A percentile compares a stretch with the other conserved stretches of the same genome.
Evolutionary conservation across 108 stramenopile genomes (phyloP).

Genomic region (Mayamaea pseudoterrestris): DNA sequence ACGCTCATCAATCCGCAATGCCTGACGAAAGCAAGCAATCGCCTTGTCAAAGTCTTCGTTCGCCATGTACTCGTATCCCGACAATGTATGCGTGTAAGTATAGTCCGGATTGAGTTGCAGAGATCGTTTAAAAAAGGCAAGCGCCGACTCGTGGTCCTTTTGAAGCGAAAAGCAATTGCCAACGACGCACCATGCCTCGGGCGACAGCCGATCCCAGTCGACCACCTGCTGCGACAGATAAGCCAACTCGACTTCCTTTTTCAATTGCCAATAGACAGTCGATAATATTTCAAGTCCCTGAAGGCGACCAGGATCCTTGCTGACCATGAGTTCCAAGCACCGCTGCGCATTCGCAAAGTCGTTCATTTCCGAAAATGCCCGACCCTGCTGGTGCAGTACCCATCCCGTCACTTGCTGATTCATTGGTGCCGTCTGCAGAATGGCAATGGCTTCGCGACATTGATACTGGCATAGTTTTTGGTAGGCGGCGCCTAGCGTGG

Average conservation of each 20-base stretch:
- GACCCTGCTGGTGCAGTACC: conserved; percentile 88
- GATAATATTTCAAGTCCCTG: conserved; percentile 87
- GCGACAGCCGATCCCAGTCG: conserved; percentile 75
- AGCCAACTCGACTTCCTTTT: conserved; percentile 91
- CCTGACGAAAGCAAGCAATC: conserved; percentile 80
- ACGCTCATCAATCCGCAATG: conserved; percentile 75
- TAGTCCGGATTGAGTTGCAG: conserved; percentile 82
- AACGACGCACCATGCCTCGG: conserved; percentile 93
- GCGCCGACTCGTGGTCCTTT: conserved; percentile 94
- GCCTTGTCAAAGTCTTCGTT: conserved; percentile 97
- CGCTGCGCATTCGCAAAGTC: conserved; percentile 83
- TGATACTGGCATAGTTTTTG: conserved; percentile 32
- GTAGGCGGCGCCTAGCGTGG: conserved; percentile 11
- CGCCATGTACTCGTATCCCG: conserved; percentile 93
- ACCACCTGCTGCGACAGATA: conserved; percentile 83
- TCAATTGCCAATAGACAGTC: conserved; percentile 91
- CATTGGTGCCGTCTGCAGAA: conserved; percentile 64
- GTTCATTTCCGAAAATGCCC: conserved; percentile 89
- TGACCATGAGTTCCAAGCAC: conserved; percentile 74
- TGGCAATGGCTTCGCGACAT: conserved; percentile 63
- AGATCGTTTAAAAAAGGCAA: conserved; percentile 87
- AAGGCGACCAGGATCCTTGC: conserved; percentile 82
- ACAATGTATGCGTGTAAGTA: conserved; percentile 92
- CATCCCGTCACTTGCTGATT: conserved; percentile 84
- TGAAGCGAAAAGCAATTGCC: conserved; percentile 96